A percentile compares a stretch with the other conserved stretches of the same genome.
These are phyloP conservation scores for Glonium stellatum DNA, from an alignment of 495 filamentous ascomycete genomes.

Conservation along the genomic window DNA sequence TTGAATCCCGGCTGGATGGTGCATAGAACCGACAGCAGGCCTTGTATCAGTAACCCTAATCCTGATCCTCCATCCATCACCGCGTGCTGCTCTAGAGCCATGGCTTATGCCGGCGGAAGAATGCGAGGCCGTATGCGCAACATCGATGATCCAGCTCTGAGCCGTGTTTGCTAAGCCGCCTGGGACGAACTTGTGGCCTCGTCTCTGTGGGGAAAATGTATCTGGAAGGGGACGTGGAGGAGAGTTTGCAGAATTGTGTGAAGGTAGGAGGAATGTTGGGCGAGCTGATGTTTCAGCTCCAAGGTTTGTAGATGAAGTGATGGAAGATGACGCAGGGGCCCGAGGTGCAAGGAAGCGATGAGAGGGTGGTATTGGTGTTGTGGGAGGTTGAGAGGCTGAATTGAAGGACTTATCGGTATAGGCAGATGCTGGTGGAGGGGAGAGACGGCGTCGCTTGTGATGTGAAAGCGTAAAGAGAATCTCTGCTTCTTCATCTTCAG, in stretches of 20 bases:
- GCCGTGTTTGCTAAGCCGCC: constrained; percentile 36
- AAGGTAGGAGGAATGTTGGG: constrained; percentile 20
- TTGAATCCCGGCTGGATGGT: neutral
- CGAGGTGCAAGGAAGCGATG: constrained; percentile 2
- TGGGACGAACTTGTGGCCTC: constrained; percentile 36
- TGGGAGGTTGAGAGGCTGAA: neutral
- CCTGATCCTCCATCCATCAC: constrained; percentile 12
- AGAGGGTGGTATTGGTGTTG: neutral
- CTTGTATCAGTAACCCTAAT: constrained; percentile 8
- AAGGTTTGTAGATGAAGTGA: neutral
- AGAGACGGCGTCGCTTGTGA: constrained; percentile 20
- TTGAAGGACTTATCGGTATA: neutral
- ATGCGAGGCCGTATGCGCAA: constrained; percentile 23
- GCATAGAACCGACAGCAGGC: neutral
- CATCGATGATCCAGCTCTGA: constrained; percentile 36
- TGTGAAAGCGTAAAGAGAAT: constrained; percentile 13
- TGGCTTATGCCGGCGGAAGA: neutral
- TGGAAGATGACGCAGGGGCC: neutral
- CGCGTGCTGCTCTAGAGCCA: constrained; percentile 14
- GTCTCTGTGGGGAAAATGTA: constrained; percentile 37
- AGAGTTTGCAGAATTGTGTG: constrained; percentile 4
- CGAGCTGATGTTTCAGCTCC: constrained; percentile 4
- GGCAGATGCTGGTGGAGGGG: neutral
- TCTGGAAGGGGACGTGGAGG: constrained; percentile 29
- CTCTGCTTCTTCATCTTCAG: constrained; percentile 17